Evolutionary conservation across 164 flowering plant genomes (phyloP), one percentile per base, ranked within the genome.

Genomic region (Kingdonia uniflora): DNA sequence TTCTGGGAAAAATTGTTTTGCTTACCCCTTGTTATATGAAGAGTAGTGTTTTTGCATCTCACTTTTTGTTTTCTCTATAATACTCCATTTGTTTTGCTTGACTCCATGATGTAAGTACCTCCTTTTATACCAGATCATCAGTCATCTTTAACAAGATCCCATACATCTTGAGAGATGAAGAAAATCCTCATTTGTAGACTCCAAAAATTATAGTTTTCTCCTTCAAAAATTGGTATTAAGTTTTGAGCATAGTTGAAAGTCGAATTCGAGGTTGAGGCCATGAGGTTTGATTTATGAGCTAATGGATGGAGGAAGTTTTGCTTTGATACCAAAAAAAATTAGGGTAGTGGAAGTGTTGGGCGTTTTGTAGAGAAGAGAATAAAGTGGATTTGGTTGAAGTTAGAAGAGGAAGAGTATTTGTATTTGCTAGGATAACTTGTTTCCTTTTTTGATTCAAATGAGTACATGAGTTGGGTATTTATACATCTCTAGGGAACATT

Each of bases 21-120:
- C 49, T 48, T 61, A 61, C 55, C 49, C 48, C 59, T 61, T 54
- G 59, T 41, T 54, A 47, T 19, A 54, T 61, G 54, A 54, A 22
- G 16, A 43, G 33, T 2, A 52, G 15, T 14, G 57, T 22, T 14
- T 60, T 52, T 13, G 55, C 62, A 42, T 42, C 62, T 19, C 38
- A 49, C 62, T 50, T 50, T 44, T 42, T 51, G 49, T 41, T 50
- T 6, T 58, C 55, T 4, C 42, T 51, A 10, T 41, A n/a, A n/a
- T n/a, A 51, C 49, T 58, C 62, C 26, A 48, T 58, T 16, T 46
- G 0, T 17, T 46, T 25, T 39, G 17, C 35, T 15, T 6, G 46
- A 0, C 2, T 35, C 29, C 11, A 10, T 19, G 46, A 14, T 40
- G 16, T 23, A 40, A 14, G 8, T 0, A 29, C 15, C 12, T 20